Evolutionary conservation across 306 rosid genomes (phyloP), one percentile per base, ranked within the genome.

Genomic region (Begonia peltatifolia): DNA sequence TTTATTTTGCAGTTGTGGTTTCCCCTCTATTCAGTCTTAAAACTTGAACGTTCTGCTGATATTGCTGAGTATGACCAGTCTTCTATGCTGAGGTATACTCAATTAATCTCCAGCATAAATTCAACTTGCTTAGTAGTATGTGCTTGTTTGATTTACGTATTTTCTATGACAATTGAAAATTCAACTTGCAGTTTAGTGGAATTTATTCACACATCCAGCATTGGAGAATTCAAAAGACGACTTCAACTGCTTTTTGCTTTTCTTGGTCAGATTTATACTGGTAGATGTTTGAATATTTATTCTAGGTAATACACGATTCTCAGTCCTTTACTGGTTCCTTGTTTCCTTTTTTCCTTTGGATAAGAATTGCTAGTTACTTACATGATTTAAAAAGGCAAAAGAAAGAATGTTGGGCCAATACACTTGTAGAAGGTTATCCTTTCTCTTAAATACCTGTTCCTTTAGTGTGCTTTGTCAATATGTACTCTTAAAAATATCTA

Each of bases 201-300:
- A 20, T 90, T 85, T 69, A 78, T 90, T 58, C 75, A 70, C 41
- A 80, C 76, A 25, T 90, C 97, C 69, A 85, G 87, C 70, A 68
- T 90, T 65, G 97, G 95, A 58, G 95, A 90, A 73, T 90, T 78
- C 41, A 64, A 69, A 69, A 85, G 61, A 63, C 94, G 97, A 49
- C 94, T 90, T 69, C 87, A 83, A 57, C 94, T 90, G 78, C 83
- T 90, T 23, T 85, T 74, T 67, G 84, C 97, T 44, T 90, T 90
- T 75, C 80, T 90, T 56, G 78, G 94, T 54, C 97, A 90, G 66
- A 78, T 78, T 56, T 55, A 70, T 57, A 64, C 58, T 11, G 68
- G 83, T 47, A 52, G 68, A 50, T 47, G 68, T 46, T 47, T 90
- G 58, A 63, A 68, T 41, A 51, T 50, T 52, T 57, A 66, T 73